These are phyloP conservation scores for Echinochloa phyllopogon DNA, from an alignment of 176 grass and related monocot species.

Conservation along the genomic window DNA sequence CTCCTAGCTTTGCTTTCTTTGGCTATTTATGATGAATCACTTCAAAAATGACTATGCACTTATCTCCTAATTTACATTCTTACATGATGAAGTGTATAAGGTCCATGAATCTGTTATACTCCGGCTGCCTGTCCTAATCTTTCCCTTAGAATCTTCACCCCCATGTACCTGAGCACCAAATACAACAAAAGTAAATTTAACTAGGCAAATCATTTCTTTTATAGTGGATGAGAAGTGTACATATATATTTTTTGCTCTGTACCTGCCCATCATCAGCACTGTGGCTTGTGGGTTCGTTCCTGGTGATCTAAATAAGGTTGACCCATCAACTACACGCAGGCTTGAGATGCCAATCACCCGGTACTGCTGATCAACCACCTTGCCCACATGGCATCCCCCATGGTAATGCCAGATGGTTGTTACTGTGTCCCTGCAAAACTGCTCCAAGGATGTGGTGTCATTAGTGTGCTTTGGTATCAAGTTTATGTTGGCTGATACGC, in stretches of 20 bases:
- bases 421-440: slow-evolving; percentile 81
- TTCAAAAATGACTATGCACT: slow-evolving; percentile 58
- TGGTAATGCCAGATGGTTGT: slow-evolving; percentile 94
- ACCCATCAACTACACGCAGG: slow-evolving; percentile 72
- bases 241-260: background rate
- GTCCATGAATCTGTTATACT: slow-evolving; percentile 42
- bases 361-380: slow-evolving; percentile 69
- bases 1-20: slow-evolving; percentile 51
- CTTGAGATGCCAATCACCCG: slow-evolving; percentile 53
- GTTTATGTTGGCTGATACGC: slow-evolving; percentile 74
- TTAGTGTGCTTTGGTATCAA: slow-evolving; percentile 84
- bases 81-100: slow-evolving; percentile 30
- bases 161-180: slow-evolving; percentile 70
- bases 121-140: slow-evolving; percentile 59
- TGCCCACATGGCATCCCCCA: slow-evolving; percentile 78
- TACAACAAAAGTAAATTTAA: slow-evolving; percentile 23
- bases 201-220: slow-evolving; percentile 35
- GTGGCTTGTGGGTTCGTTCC: slow-evolving; percentile 89
- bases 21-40: slow-evolving; percentile 33
- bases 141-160: slow-evolving; percentile 76
- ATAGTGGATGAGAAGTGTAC: background rate
- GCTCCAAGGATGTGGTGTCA: slow-evolving; percentile 72
- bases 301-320: slow-evolving; percentile 60
- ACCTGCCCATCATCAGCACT: slow-evolving; percentile 91
- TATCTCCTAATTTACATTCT: slow-evolving; percentile 50